Conservation (phyloP, 2,329 filamentous ascomycete genomes). For the Fusarium piperis region DNA sequence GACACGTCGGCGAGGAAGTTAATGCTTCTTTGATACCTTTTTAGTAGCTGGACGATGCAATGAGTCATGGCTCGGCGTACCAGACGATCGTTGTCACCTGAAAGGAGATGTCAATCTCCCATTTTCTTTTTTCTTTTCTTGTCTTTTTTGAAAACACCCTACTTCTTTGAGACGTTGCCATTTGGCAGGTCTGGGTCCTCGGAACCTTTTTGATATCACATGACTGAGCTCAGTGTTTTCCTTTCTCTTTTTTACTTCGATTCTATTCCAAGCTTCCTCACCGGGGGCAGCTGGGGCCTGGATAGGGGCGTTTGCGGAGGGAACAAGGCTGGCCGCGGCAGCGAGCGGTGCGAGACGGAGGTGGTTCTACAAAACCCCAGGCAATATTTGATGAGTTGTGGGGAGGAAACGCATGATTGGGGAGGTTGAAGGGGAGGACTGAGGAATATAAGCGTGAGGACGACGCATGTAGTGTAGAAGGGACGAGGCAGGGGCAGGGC, state of each 20-base stretch:
- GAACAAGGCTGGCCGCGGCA: not conserved
- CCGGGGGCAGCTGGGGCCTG: constrained; percentile 24
- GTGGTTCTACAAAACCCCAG: constrained; percentile 18
- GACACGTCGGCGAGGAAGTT: constrained; percentile 40
- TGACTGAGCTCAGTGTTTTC: constrained; percentile 37
- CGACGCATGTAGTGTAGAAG: constrained; percentile 13
- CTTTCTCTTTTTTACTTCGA: constrained; percentile 17
- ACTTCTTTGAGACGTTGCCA: constrained; percentile 22
- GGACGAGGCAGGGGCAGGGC: not conserved
- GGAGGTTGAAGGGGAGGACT: not conserved
- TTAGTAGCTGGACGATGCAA: constrained; percentile 43
- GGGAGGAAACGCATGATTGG: constrained; percentile 8
- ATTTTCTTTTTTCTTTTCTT: constrained; percentile 7
- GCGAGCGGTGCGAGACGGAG: not conserved
- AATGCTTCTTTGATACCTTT: constrained; percentile 43
- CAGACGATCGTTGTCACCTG: constrained; percentile 37
- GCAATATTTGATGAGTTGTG: constrained; percentile 2
- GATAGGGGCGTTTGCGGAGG: constrained; percentile 24
- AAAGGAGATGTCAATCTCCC: constrained; percentile 23
- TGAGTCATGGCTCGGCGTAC: constrained; percentile 37
- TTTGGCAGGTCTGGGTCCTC: constrained; percentile 18
- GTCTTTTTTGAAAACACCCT: constrained; percentile 22
- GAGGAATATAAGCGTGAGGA: not conserved
- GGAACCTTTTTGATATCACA: constrained; percentile 35
- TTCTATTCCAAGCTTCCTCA: constrained; percentile 30